A percentile compares a stretch with the other conserved stretches of the same genome.
Evolutionary conservation across 371 early-diverging fungal species (phyloP).

Genomic region (Rhizomucor pusillus): DNA sequence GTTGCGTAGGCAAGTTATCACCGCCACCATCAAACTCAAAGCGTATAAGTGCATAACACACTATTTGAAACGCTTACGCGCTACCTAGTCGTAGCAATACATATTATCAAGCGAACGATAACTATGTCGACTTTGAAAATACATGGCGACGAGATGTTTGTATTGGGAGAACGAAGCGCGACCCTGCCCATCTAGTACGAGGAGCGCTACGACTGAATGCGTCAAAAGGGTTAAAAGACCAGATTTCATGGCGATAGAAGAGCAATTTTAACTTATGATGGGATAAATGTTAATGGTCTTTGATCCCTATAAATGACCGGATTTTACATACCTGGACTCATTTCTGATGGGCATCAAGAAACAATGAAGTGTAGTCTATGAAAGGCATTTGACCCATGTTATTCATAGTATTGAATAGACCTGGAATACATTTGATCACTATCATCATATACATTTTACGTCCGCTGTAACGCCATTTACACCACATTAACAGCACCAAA

Average conservation of each 20-base stretch:
- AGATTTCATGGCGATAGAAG: constrained; percentile 1
- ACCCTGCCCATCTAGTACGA: no score
- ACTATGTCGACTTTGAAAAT: no score
- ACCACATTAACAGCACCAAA: constrained; percentile 2
- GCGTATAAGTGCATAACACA: no score
- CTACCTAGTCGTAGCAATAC: no score
- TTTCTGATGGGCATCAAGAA: background rate
- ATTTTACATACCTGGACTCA: constrained; percentile 4
- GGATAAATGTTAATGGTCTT: constrained; percentile 3
- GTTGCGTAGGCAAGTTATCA: no score
- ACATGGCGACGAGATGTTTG: no score
- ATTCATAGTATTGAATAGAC: constrained; percentile 4
- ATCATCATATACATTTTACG: constrained; percentile 3
- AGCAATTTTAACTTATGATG: background rate
- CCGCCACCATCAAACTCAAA: no score
- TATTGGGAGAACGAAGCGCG: no score
- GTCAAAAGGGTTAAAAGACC: constrained; percentile 1
- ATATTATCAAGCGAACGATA: no score
- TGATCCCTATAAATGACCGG: constrained; percentile 4
- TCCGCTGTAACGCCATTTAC: constrained; percentile 2
- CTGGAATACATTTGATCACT: constrained; percentile 2
- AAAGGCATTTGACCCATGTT: constrained; percentile 3
- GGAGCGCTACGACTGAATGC: no score
- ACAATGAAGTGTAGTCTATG: constrained; percentile 3
- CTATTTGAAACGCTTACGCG: no score